These are phyloP conservation scores for Brassica hybrid DNA, from an alignment of 441 rosid genomes.

Conservation along the genomic window DNA sequence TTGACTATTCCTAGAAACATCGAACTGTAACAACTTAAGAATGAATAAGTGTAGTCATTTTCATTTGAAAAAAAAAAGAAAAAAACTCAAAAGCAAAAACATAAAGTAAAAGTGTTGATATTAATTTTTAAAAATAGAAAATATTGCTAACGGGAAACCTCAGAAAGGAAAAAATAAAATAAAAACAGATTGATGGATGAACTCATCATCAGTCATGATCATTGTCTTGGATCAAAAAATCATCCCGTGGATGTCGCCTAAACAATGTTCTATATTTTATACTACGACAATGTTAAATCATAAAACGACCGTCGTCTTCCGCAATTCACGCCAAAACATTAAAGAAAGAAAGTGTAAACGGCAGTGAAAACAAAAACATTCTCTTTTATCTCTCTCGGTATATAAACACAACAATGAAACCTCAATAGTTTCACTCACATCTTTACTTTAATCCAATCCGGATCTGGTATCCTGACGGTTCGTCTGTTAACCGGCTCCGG, in stretches of 20 bases:
- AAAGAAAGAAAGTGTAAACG: background rate
- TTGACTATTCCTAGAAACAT: background rate
- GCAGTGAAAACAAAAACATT: background rate
- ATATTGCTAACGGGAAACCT: constrained; percentile 1
- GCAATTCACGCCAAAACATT: constrained; percentile 33
- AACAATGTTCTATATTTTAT: background rate
- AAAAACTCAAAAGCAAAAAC: background rate
- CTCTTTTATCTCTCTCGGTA: background rate
- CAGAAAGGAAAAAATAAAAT: background rate
- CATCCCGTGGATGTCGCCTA: constrained; percentile 40
- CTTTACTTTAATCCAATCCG: background rate
- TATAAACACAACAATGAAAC: background rate
- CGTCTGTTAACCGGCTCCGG: background rate
- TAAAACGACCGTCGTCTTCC: constrained; percentile 42
- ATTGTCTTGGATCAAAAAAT: constrained; percentile 20
- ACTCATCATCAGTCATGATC: constrained; percentile 10
- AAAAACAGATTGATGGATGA: background rate
- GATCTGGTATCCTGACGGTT: constrained; percentile 7
- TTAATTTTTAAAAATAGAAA: background rate
- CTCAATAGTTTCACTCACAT: constrained; percentile 1
- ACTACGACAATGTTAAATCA: background rate
- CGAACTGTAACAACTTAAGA: background rate
- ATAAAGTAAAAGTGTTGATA: background rate
- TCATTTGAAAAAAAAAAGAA: background rate
- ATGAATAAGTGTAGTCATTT: background rate